Base-by-base conservation (phyloP, 1,284 basidiomycete genomes). In the Tetrapyrgos nigripes region DNA sequence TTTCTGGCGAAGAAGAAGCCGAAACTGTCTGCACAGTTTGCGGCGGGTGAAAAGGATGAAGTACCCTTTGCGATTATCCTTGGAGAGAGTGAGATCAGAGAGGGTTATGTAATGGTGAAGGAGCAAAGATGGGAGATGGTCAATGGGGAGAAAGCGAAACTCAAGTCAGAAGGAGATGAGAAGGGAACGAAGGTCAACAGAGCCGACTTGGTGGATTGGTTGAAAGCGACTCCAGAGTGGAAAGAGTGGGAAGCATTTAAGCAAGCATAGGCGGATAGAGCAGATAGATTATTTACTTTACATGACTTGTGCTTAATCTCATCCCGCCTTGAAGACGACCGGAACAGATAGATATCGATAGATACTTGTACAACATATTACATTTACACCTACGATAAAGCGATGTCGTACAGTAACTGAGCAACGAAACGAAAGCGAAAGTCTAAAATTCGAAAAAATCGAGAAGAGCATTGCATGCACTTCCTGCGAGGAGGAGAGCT, bases 1-100 rank as follows among this genome's bases (percentile, higher is more conserved):
- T 99, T 94, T 80, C 80, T 96, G 70, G 93, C 95, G 68, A 98
- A 98, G 76, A 85, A 81, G 62, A 97, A 96, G 72, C 95, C 96
- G 1, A 98, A 98, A 74, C 79, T 95, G 35, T 79, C 81, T 1
- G 81, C 86, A 9, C 97, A 99, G 73, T 98, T 97, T 71, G 90
- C 91, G 19, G 88, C 91, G 3, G 93, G 94, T n/a, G 97, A 97
- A 76, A 88, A 82, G 70, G 96, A 98, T 68, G 89, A 92, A 64
- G 92, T 94, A 35, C 95, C 94, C 3, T 97, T 93, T 73, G 96
- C 93, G 2, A 85, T 98, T 59, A 93, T 98, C 63, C 78, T 99
- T 24, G 97, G 95, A 6, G 88, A 86, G 1, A 90, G 92, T 61
- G 97, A 99, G 78, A 80, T 96, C 60, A 88, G 87, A 67, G 83